These are phyloP conservation scores for Calonectria ilicicola DNA, from an alignment of 2,329 filamentous ascomycete species.

Conservation along the genomic window DNA sequence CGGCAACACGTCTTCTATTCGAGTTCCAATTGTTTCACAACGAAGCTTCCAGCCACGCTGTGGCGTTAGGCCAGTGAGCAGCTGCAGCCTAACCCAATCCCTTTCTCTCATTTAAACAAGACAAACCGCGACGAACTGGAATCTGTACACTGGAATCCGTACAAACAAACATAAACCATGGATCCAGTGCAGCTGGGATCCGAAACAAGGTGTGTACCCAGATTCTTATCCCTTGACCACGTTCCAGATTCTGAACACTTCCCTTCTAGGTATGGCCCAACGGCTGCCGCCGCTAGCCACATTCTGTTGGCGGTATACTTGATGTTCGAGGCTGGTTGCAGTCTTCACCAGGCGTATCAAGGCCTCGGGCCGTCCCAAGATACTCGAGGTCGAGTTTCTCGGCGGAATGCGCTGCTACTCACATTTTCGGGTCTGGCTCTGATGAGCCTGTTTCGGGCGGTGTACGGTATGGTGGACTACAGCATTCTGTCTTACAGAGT, in stretches of 20 bases:
- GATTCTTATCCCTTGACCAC: neutral
- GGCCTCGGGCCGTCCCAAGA: conserved; percentile 49
- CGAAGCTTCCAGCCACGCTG: conserved; percentile 23
- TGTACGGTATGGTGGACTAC: conserved; percentile 57
- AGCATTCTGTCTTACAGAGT: conserved; percentile 60
- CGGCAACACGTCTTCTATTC: neutral
- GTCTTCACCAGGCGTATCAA: conserved; percentile 40
- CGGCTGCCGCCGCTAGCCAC: conserved; percentile 36
- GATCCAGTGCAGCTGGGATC: conserved; percentile 40
- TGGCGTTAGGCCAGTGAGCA: conserved; percentile 18
- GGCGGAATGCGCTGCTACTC: conserved; percentile 43
- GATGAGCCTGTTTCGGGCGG: conserved; percentile 57
- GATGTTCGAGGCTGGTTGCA: conserved; percentile 33
- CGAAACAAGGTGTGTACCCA: conserved; percentile 30
- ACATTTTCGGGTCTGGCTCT: conserved; percentile 58
- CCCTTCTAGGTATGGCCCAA: conserved; percentile 27
- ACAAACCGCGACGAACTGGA: conserved; percentile 1
- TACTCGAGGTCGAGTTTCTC: conserved; percentile 47
- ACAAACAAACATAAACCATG: conserved; percentile 28
- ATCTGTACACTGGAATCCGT: neutral
- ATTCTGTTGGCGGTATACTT: conserved; percentile 29
- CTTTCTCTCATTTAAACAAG: neutral
- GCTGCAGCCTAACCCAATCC: neutral
- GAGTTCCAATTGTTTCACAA: neutral
- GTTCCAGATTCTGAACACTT: neutral